These are phyloP conservation scores for Phaeosphaeria sp. DNA, from an alignment of 2,329 filamentous ascomycete species.

Conservation along the genomic window DNA sequence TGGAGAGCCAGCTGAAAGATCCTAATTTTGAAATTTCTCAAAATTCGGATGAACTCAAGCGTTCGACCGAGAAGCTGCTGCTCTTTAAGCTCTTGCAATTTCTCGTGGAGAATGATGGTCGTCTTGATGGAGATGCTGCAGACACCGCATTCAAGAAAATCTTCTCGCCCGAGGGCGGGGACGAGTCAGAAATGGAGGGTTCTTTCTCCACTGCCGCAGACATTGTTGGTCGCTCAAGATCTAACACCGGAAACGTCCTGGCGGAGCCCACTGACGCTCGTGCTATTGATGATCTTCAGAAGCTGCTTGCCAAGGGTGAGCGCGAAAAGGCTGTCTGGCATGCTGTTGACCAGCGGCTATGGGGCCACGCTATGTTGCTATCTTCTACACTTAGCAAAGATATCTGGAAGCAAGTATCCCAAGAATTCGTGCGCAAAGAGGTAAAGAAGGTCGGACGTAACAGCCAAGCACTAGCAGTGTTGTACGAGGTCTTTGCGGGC, in stretches of 20 bases:
- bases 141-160: constrained; percentile 78
- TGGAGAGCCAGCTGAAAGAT: constrained; percentile 64
- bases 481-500: constrained; percentile 93
- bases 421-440: constrained; percentile 95
- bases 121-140: constrained; percentile 74
- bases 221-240: constrained; percentile 40
- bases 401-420: constrained; percentile 89
- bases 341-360: constrained; percentile 89
- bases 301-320: constrained; percentile 77
- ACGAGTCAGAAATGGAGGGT: constrained; percentile 26
- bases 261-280: constrained; percentile 73
- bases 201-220: constrained; percentile 45
- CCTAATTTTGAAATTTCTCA: constrained; percentile 58
- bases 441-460: constrained; percentile 81
- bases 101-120: constrained; percentile 86
- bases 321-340: constrained; percentile 92
- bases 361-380: constrained; percentile 95
- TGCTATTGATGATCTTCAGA: constrained; percentile 74
- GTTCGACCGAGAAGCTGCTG: constrained; percentile 77
- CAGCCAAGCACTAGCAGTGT: constrained; percentile 84
- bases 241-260: constrained; percentile 40
- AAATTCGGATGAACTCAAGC: constrained; percentile 68
- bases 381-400: constrained; percentile 76
- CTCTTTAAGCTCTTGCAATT: constrained; percentile 86
- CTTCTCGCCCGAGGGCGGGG: constrained; percentile 65